These are phyloP conservation scores for Starmerella vitae DNA, from an alignment of 805 yeast genomes.

Conservation along the genomic window DNA sequence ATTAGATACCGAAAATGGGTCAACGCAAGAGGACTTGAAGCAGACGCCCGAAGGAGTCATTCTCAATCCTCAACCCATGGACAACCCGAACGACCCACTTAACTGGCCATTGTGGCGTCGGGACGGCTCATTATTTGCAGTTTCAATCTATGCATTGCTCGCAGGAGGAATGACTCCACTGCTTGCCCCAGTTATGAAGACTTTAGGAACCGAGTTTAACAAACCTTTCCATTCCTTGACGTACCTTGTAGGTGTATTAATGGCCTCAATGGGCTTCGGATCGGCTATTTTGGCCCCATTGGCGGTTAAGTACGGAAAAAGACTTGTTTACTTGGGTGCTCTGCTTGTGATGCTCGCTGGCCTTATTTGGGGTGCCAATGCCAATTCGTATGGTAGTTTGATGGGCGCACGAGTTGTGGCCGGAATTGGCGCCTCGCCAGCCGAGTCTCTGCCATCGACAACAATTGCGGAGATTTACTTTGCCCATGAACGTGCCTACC, in stretches of 20 bases:
- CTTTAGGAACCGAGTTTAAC: constrained; percentile 33
- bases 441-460: constrained; percentile 47
- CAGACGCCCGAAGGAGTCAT: constrained; percentile 38
- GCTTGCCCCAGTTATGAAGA: constrained; percentile 42
- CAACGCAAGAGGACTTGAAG: too few relatives aligned
- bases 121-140: constrained; percentile 38
- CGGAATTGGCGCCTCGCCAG: constrained; percentile 50
- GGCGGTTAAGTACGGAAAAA: constrained; percentile 44
- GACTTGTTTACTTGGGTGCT: constrained; percentile 41
- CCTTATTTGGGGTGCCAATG: constrained; percentile 41
- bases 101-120: constrained; percentile 53
- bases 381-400: constrained; percentile 36
- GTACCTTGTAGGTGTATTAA: constrained; percentile 44
- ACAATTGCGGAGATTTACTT: constrained; percentile 50
- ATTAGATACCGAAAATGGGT: constrained; percentile 7
- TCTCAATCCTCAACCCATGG: constrained; percentile 48
- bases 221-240: constrained; percentile 33
- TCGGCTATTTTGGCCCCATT: constrained; percentile 45
- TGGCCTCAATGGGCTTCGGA: constrained; percentile 48
- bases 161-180: constrained; percentile 53
- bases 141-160: constrained; percentile 45
- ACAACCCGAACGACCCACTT: constrained; percentile 50
- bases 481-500: constrained; percentile 48
- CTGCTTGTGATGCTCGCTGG: constrained; percentile 39
- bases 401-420: constrained; percentile 45